Evolutionary conservation across 2,329 filamentous ascomycete genomes (phyloP).

Genomic region (Chaetomium sp.): DNA sequence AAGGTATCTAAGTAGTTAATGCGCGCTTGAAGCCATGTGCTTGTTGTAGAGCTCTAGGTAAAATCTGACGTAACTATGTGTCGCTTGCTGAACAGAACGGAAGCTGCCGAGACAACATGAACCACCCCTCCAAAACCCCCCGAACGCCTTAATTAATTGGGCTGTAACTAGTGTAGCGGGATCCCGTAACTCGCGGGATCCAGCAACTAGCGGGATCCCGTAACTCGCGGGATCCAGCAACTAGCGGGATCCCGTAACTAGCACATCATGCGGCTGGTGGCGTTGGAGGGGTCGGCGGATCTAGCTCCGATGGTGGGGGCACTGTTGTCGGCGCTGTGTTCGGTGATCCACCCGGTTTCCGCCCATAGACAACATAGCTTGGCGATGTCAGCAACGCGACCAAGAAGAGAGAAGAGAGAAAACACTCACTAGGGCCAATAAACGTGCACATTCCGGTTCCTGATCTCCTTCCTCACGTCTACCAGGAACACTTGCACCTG

Average conservation of each 20-base stretch:
- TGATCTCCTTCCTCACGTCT: constrained; percentile 30
- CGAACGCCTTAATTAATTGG: not conserved
- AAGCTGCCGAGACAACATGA: not conserved
- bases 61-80: not conserved
- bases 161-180: no score
- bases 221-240: no score
- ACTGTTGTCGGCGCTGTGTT: not conserved
- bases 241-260: no score
- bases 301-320: not conserved
- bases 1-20: not conserved
- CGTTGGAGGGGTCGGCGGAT: not conserved
- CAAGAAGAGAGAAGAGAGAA: not conserved
- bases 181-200: no score
- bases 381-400: not conserved
- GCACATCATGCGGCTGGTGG: not conserved
- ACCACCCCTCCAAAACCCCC: not conserved
- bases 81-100: not conserved
- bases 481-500: constrained; percentile 32
- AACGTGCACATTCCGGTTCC: constrained; percentile 28
- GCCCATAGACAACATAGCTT: constrained; percentile 24
- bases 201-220: no score
- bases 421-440: constrained; percentile 35
- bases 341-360: constrained; percentile 18
- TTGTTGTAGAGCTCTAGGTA: not conserved
- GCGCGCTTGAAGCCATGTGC: not conserved